Evolutionary conservation across 2,329 filamentous ascomycete genomes (phyloP).

Genomic region (Gnomoniopsis sp.): DNA sequence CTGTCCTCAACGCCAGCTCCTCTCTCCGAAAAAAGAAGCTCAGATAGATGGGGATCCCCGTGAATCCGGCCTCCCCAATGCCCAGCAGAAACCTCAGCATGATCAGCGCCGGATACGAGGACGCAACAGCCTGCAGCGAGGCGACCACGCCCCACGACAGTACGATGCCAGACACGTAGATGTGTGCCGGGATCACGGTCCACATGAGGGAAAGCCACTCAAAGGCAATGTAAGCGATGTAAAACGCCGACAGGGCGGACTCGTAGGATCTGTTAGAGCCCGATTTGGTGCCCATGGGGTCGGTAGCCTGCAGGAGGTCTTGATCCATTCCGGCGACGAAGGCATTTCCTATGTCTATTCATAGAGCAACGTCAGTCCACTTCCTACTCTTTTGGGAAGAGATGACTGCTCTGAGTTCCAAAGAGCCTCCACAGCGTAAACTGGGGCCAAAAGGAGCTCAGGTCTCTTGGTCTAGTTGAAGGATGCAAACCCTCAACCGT

Average conservation of each 20-base stretch:
- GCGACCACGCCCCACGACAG: slow-evolving; percentile 76
- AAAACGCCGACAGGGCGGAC: slow-evolving; percentile 60
- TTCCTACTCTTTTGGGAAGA: background rate
- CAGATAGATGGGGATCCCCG: slow-evolving; percentile 61
- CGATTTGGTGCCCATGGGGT: slow-evolving; percentile 30
- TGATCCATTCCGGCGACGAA: slow-evolving; percentile 61
- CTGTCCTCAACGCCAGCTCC: slow-evolving; percentile 81
- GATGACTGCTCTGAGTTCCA: background rate
- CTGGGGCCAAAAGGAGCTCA: background rate
- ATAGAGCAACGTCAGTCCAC: background rate
- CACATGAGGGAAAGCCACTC: slow-evolving; percentile 65
- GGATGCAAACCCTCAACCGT: background rate
- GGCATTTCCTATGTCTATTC: slow-evolving; percentile 60
- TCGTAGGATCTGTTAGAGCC: slow-evolving; percentile 51
- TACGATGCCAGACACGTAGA: slow-evolving; percentile 60
- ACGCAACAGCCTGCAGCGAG: slow-evolving; percentile 66
- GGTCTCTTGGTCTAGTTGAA: background rate
- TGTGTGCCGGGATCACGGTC: slow-evolving; percentile 57
- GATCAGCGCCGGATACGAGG: slow-evolving; percentile 59
- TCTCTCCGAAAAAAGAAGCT: slow-evolving; percentile 62
- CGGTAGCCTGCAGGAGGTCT: slow-evolving; percentile 40
- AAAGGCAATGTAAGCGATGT: slow-evolving; percentile 60
- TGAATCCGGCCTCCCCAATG: slow-evolving; percentile 63
- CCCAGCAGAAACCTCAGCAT: slow-evolving; percentile 55
- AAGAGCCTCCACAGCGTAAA: background rate